Conservation (phyloP, 768 basidiomycete genomes). For the Piloderma croceum region DNA sequence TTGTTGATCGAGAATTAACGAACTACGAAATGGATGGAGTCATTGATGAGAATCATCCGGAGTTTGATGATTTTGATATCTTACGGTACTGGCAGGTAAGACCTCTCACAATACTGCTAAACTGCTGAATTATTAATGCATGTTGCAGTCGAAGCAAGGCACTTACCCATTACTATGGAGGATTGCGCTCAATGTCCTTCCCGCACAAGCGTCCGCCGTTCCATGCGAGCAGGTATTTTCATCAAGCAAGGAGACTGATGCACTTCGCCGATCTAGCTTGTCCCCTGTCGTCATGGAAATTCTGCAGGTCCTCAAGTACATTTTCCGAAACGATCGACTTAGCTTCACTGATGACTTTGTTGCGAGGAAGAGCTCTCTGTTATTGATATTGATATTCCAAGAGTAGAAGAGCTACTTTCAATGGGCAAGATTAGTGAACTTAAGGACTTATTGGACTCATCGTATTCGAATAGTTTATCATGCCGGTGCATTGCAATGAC, state of each 20-base stretch:
- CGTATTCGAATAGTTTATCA: too few species aligned
- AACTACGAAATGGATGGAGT: slow-evolving; percentile 2
- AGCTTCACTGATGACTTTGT: background rate
- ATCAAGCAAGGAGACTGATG: slow-evolving; percentile 12
- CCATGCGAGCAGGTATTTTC: slow-evolving; percentile 17
- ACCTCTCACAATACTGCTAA: background rate
- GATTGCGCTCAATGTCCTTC: background rate
- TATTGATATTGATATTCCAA: background rate
- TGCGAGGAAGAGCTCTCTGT: background rate
- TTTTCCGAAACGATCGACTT: background rate
- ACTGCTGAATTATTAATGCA: background rate
- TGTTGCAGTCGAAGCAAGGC: background rate
- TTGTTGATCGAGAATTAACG: slow-evolving; percentile 5
- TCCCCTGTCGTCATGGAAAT: slow-evolving; percentile 15
- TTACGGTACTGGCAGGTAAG: slow-evolving; percentile 8
- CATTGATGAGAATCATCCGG: background rate
- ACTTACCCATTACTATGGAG: background rate
- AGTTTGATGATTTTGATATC: slow-evolving; percentile 4
- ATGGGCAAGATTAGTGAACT: background rate
- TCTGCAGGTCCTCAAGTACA: slow-evolving; percentile 15
- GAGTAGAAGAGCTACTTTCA: background rate
- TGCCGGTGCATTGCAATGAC: too few species aligned
- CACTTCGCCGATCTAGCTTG: slow-evolving; percentile 9
- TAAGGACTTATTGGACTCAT: too few species aligned
- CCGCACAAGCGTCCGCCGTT: slow-evolving; percentile 13